These are phyloP conservation scores for Camelina sativa DNA, from an alignment of 345 rosid species.

Conservation along the genomic window DNA sequence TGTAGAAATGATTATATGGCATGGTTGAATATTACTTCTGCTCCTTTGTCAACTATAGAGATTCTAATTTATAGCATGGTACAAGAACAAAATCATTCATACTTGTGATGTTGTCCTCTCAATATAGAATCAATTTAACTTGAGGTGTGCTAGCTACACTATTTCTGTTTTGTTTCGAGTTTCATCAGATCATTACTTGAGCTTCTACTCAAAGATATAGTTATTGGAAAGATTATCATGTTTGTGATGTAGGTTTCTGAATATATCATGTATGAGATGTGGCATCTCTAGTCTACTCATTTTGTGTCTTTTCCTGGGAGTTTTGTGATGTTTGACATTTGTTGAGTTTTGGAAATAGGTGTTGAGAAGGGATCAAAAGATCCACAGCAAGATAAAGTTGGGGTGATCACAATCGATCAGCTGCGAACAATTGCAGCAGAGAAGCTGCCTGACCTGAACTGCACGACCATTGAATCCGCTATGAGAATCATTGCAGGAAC, in stretches of 20 bases:
- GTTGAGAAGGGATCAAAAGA: slow-evolving; percentile 89
- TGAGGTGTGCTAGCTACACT: neutral
- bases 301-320: neutral
- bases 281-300: neutral
- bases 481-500: slow-evolving; percentile 95
- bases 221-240: neutral
- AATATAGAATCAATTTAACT: neutral
- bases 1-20: neutral
- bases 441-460: slow-evolving; percentile 86
- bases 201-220: neutral
- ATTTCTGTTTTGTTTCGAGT: neutral
- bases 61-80: neutral
- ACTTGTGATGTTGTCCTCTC: neutral
- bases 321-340: slow-evolving; percentile 32
- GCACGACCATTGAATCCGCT: slow-evolving; percentile 77
- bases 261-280: neutral
- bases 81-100: neutral
- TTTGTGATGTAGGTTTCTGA: slow-evolving; percentile 1
- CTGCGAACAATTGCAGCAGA: slow-evolving; percentile 69
- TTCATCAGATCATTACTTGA: neutral
- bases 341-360: slow-evolving; percentile 51
- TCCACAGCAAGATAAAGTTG: slow-evolving; percentile 74
- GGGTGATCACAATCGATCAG: slow-evolving; percentile 73
- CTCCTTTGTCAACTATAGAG: slow-evolving; percentile 14
- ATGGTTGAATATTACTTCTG: neutral